Conservation (phyloP, 352 stramenopile species). For the Blastocystis sp. region DNA sequence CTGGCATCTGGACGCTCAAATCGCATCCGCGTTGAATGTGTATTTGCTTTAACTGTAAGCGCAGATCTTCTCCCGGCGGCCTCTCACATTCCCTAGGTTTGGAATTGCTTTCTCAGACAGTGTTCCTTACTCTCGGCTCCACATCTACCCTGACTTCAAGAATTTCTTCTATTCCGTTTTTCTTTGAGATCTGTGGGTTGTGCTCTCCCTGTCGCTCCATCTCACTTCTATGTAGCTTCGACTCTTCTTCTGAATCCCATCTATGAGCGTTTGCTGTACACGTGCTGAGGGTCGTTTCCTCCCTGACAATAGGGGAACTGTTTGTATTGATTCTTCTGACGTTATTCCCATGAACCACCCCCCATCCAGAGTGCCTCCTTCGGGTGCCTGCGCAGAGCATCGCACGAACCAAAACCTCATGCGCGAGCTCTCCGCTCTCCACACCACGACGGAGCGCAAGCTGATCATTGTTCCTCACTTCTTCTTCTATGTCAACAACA, state of each 20-base stretch:
- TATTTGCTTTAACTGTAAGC: conserved; percentile 61
- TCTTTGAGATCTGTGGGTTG: conserved; percentile 14
- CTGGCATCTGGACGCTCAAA: not conserved
- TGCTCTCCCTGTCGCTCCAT: not conserved
- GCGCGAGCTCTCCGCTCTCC: conserved; percentile 13
- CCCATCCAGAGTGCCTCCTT: not conserved
- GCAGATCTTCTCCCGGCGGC: not conserved
- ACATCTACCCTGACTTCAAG: conserved; percentile 18
- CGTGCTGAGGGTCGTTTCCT: not conserved
- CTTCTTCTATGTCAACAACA: conserved; percentile 68
- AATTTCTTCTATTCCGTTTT: conserved; percentile 5
- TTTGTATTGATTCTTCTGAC: not conserved
- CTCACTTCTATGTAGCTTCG: not conserved
- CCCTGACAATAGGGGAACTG: not conserved
- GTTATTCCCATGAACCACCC: not conserved
- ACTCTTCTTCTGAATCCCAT: not conserved
- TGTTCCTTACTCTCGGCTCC: not conserved
- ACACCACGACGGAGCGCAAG: conserved; percentile 53
- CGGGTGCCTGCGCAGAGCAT: not conserved
- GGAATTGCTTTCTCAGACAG: conserved; percentile 22
- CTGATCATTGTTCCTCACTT: conserved; percentile 62
- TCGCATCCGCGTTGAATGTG: conserved; percentile 61
- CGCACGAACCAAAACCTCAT: conserved; percentile 49
- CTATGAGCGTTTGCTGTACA: not conserved
- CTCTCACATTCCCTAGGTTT: conserved; percentile 50